Evolutionary conservation across 768 basidiomycete species (phyloP), one percentile per base, ranked within the genome.

Genomic region (Mycena vitilis): DNA sequence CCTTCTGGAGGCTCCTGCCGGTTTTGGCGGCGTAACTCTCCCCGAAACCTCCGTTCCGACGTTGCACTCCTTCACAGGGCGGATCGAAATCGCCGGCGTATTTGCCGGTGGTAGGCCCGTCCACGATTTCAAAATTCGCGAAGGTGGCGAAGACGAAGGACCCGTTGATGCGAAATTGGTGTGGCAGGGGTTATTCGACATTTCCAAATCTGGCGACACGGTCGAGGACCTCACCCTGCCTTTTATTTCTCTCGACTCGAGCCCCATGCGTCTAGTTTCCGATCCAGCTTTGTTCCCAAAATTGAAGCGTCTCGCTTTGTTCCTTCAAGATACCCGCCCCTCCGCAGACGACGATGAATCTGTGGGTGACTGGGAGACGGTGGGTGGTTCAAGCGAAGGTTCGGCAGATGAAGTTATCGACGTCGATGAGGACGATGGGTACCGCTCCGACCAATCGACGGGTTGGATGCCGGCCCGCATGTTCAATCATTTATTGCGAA

Each of bases 81-180:
- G 20, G 6, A 25, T 63, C 1, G 67, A 68, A 23, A 22, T 68
- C 11, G 57, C 47, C 15, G 61, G 60, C 8, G 22, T 54, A 16
- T 58, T 68, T n/a, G 23, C 61, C 30, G 55, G 56, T 4, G 67
- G 67, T 6, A 49, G 66, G 40, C 66, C 66, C 5, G 13, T 68
- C 1, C 54, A 15, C 15, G 38, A 10, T 18, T 22, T 63, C 13
- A 47, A 44, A 44, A 0, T 68, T 9, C 8, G 34, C 36, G 40
- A 40, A 40, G 10, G n/a, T 47, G 30, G 44, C 4, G 34, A 63
- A 34, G 45, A 22, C 12, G 13, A 54, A 8, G 58, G 18, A 15
- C 45, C 52, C 15, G 36, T 58, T 25, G 60, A 56, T 30, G 34
- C 56, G n/a, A 22, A 22, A 25, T 13, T 59, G 7, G 4, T 68